phyloP scores from a whole-genome alignment of 2,329 filamentous ascomycete species.

The Ceratocystis harringtonii region DNA sequence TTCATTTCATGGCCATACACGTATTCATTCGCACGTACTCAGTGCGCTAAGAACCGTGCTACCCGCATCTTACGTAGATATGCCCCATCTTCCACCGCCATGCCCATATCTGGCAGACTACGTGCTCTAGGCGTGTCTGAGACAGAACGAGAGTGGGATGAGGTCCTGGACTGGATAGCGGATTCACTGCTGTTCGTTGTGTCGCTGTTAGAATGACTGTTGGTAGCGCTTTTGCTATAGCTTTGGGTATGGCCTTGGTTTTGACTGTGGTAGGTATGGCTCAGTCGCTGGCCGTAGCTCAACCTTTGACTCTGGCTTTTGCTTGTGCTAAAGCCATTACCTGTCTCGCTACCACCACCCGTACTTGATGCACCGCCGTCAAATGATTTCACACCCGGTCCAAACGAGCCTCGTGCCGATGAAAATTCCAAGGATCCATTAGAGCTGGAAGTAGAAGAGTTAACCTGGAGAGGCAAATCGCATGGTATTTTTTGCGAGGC shows the following conservation, averaged over 20 bases:
- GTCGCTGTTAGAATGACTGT: not conserved
- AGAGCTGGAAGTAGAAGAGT: not conserved
- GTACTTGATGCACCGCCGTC: not conserved
- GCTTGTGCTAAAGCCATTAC: not conserved
- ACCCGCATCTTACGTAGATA: conserved; percentile 9
- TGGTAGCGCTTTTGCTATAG: not conserved
- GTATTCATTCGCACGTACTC: conserved; percentile 5
- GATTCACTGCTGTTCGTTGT: not conserved
- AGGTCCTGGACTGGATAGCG: not conserved
- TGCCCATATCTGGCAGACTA: conserved; percentile 8
- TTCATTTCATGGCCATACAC: conserved; percentile 1
- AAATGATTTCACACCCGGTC: not conserved
- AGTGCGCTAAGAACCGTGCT: conserved; percentile 10
- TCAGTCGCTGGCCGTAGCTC: not conserved
- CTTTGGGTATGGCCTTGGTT: not conserved
- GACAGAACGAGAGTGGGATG: not conserved
- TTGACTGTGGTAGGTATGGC: not conserved
- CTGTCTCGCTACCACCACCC: not conserved
- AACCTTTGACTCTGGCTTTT: not conserved
- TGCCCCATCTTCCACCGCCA: conserved; percentile 2
- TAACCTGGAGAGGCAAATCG: conserved; percentile 5
- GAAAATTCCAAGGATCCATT: not conserved
- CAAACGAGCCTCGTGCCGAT: not conserved
- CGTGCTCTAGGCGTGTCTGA: not conserved
- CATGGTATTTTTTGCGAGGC: conserved; percentile 4